Conservation (phyloP, 176 grass and related monocot genomes). For the Eleusine indica region DNA sequence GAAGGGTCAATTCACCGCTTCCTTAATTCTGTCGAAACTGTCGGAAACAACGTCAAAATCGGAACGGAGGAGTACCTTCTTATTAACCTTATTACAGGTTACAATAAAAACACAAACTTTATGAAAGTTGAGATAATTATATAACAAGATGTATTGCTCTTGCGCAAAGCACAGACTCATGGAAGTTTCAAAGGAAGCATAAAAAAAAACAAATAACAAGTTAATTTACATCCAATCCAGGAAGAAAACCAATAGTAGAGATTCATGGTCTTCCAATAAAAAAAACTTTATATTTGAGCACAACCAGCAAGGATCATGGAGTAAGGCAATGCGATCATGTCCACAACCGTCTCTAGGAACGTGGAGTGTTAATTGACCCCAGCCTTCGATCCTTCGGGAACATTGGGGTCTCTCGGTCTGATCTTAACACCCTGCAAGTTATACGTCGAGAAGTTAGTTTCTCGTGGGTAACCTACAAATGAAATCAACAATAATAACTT, state of each 20-base stretch:
- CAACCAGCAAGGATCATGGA: background rate
- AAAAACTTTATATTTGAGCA: background rate
- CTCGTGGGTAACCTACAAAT: background rate
- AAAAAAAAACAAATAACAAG: background rate
- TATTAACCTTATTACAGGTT: too few species aligned
- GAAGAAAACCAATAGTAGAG: background rate
- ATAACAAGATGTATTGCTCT: background rate
- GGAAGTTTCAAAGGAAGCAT: background rate
- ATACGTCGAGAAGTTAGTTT: background rate
- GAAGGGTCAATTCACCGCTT: too few species aligned
- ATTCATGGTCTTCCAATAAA: background rate
- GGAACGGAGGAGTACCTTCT: too few species aligned
- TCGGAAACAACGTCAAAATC: too few species aligned
- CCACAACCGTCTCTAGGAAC: too few species aligned
- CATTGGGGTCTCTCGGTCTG: conserved; percentile 28
- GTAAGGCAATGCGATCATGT: background rate
- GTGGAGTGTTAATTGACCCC: background rate
- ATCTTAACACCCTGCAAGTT: conserved; percentile 35
- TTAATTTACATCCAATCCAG: background rate
- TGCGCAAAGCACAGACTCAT: background rate
- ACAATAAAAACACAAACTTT: background rate
- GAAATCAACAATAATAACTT: background rate
- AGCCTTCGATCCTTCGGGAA: conserved; percentile 7
- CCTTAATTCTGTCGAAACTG: too few species aligned
- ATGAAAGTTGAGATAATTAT: background rate